Conservation (phyloP, 2,329 filamentous ascomycete species). For the Cercospora canescens region DNA sequence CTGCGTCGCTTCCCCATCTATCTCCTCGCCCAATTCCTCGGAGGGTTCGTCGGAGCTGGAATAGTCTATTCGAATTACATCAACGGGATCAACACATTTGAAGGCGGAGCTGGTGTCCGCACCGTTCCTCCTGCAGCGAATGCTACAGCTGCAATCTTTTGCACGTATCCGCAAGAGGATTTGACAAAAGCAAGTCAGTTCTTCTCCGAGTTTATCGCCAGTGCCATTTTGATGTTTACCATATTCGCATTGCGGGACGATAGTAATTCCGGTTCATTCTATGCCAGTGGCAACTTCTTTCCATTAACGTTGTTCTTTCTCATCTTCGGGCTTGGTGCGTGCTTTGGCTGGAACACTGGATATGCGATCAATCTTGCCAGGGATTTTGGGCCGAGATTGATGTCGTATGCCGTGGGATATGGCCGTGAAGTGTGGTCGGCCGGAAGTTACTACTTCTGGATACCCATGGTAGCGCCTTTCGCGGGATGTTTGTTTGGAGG, state of each 20-base stretch:
- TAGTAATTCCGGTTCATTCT: conserved; percentile 38
- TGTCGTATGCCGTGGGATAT: conserved; percentile 68
- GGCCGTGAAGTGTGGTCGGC: conserved; percentile 62
- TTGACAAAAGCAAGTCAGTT: conserved; percentile 67
- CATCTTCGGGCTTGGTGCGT: conserved; percentile 67
- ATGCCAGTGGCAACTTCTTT: conserved; percentile 45
- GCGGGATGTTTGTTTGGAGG: conserved; percentile 63
- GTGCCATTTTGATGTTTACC: conserved; percentile 66
- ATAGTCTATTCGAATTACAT: conserved; percentile 51
- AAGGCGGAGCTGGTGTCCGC: conserved; percentile 59
- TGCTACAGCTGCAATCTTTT: conserved; percentile 67
- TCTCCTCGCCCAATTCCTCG: conserved; percentile 64
- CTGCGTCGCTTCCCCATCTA: conserved; percentile 72
- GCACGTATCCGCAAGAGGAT: conserved; percentile 65
- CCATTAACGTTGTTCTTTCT: conserved; percentile 65
- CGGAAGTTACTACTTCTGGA: conserved; percentile 50
- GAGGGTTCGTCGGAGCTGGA: conserved; percentile 60
- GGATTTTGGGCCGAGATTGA: conserved; percentile 70
- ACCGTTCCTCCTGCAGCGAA: conserved; percentile 61
- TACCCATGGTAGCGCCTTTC: conserved; percentile 66
- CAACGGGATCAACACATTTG: conserved; percentile 60
- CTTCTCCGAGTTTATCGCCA: conserved; percentile 69
- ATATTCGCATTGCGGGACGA: conserved; percentile 67
- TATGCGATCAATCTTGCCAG: conserved; percentile 68
- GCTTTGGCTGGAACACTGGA: conserved; percentile 69